A percentile compares a stretch with the other conserved stretches of the same genome.
Conservation (phyloP, 1,139 yeast species). For the Yamadazyma dushanensis region DNA sequence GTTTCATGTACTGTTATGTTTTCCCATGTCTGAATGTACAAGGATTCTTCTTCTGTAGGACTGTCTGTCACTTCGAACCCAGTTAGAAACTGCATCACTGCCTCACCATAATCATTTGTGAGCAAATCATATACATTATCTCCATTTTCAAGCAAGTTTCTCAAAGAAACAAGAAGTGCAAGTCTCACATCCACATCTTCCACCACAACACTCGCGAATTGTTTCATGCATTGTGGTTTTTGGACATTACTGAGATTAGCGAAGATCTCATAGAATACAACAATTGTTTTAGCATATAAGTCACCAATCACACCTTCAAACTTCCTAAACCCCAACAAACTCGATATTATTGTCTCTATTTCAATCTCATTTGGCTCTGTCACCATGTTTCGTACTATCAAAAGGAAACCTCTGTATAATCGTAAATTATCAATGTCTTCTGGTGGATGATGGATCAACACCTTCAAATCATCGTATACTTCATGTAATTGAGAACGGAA, state of each 20-base stretch:
- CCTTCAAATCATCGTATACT: not conserved
- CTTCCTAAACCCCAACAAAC: constrained; percentile 12
- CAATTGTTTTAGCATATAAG: constrained; percentile 16
- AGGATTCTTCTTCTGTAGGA: constrained; percentile 5
- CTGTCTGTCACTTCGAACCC: constrained; percentile 7
- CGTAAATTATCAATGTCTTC: constrained; percentile 15
- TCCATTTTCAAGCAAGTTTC: constrained; percentile 11
- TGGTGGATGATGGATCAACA: not conserved
- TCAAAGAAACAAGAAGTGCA: constrained; percentile 10
- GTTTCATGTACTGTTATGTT: constrained; percentile 9
- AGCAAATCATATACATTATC: constrained; percentile 10
- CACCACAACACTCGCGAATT: constrained; percentile 6
- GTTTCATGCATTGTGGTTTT: constrained; percentile 4
- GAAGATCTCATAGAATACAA: constrained; percentile 22
- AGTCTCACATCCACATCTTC: constrained; percentile 8
- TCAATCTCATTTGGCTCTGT: constrained; percentile 6
- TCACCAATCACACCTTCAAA: constrained; percentile 6
- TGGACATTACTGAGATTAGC: constrained; percentile 20
- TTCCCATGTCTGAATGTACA: constrained; percentile 8
- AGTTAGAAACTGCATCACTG: constrained; percentile 7
- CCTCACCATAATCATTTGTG: constrained; percentile 3
- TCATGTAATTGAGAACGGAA: not conserved
- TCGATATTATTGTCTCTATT: constrained; percentile 5
- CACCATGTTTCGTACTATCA: constrained; percentile 21
- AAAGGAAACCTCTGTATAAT: constrained; percentile 21